Conservation (phyloP, 2,329 filamentous ascomycete genomes). For the Dothidotthia symphoricarpi region DNA sequence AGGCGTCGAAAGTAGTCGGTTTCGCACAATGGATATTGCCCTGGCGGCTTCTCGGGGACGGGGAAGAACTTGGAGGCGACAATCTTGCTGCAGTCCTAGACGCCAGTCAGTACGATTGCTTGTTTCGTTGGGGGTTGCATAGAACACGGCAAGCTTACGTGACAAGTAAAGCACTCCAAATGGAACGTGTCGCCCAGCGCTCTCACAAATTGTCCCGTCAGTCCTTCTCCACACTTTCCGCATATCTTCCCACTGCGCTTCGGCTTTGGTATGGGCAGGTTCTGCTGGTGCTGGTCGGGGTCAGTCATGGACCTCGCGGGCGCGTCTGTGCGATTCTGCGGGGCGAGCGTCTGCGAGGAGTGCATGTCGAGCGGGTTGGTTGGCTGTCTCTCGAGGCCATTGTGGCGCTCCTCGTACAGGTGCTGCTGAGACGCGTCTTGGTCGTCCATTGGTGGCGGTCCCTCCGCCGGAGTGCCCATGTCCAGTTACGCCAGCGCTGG, state of each 20-base stretch:
- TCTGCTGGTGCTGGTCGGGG: slow-evolving; percentile 21
- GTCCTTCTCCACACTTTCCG: slow-evolving; percentile 81
- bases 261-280: slow-evolving; percentile 24
- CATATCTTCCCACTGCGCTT: slow-evolving; percentile 48
- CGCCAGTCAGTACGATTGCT: slow-evolving; percentile 6
- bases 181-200: slow-evolving; percentile 93
- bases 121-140: neutral
- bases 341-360: slow-evolving; percentile 22
- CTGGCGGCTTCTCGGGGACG: slow-evolving; percentile 83
- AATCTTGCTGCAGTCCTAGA: slow-evolving; percentile 92
- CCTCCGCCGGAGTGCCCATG: slow-evolving; percentile 40
- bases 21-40: slow-evolving; percentile 94
- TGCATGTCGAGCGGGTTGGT: slow-evolving; percentile 31
- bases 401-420: slow-evolving; percentile 32
- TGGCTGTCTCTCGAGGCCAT: slow-evolving; percentile 31
- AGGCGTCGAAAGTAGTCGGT: slow-evolving; percentile 94
- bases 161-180: slow-evolving; percentile 95
- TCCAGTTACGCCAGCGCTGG: slow-evolving; percentile 27
- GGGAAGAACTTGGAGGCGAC: slow-evolving; percentile 99
- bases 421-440: slow-evolving; percentile 28
- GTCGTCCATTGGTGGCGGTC: slow-evolving; percentile 36
- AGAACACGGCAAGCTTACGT: slow-evolving; percentile 55
- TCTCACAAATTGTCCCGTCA: slow-evolving; percentile 94
- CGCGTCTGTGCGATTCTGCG: slow-evolving; percentile 21
- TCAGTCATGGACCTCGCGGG: slow-evolving; percentile 32